Conservation (phyloP, 441 rosid genomes). For the California macrophylla region DNA sequence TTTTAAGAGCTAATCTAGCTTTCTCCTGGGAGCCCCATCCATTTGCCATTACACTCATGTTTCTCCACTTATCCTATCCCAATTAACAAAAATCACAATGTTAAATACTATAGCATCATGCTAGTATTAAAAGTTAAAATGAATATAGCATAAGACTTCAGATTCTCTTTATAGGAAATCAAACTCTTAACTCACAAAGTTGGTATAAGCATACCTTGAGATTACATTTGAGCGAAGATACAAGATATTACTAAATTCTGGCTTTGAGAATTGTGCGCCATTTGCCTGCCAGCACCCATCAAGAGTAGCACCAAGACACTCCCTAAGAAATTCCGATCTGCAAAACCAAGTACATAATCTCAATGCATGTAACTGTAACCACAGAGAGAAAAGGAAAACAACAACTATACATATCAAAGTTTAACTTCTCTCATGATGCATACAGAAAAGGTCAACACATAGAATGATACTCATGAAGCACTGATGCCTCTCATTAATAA, state of each 20-base stretch:
- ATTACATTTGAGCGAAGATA: constrained; percentile 83
- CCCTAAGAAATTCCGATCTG: constrained; percentile 13
- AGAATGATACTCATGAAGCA: not conserved
- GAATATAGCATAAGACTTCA: not conserved
- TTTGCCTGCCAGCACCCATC: constrained; percentile 93
- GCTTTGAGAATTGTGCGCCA: constrained; percentile 97
- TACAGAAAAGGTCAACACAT: not conserved
- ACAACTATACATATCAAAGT: not conserved
- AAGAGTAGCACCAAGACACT: constrained; percentile 15
- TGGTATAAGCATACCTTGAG: constrained; percentile 52
- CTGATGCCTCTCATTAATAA: not conserved
- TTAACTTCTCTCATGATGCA: not conserved
- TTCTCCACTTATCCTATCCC: constrained; percentile 91
- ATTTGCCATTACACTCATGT: constrained; percentile 87
- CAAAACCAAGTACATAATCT: constrained; percentile 7
- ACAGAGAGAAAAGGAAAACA: not conserved
- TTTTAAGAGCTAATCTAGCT: constrained; percentile 55
- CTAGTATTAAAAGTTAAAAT: not conserved
- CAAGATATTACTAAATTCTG: constrained; percentile 66
- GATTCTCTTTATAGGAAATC: not conserved
- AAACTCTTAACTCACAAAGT: constrained; percentile 4
- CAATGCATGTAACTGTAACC: not conserved
- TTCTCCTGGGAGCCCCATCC: constrained; percentile 86
- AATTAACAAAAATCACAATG: not conserved
- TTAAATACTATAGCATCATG: not conserved